These are phyloP conservation scores for Metschnikowia shivogae DNA, from an alignment of 805 yeast species.

Conservation along the genomic window DNA sequence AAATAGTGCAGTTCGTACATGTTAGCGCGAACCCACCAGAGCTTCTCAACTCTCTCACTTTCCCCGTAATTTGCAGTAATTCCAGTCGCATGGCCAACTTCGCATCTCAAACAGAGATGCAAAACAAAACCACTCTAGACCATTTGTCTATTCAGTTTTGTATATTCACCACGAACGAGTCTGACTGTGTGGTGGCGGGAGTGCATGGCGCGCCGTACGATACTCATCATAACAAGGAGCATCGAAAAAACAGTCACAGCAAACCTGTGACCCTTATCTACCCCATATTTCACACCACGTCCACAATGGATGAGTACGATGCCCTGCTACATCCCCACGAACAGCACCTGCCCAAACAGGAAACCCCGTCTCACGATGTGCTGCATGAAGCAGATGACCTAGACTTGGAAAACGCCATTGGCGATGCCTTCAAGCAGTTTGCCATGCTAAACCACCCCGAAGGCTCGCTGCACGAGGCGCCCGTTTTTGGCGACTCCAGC, in stretches of 20 bases:
- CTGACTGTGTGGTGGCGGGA: neutral
- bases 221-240: neutral
- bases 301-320: constrained; percentile 2
- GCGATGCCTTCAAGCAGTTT: constrained; percentile 35
- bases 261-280: constrained; percentile 17
- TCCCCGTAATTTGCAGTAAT: no score
- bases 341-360: neutral
- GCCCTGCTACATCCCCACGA: neutral
- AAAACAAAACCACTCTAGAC: no score
- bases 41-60: no score
- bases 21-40: no score
- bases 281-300: constrained; percentile 7
- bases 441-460: constrained; percentile 12
- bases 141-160: no score
- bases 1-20: no score
- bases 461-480: neutral
- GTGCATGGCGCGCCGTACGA: neutral
- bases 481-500: neutral
- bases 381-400: constrained; percentile 8
- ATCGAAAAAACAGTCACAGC: constrained; percentile 20
- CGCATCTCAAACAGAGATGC: no score
- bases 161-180: no score
- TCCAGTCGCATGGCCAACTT: no score
- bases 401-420: constrained; percentile 31
- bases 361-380: neutral